These are phyloP conservation scores for Magnaporthales sp. DNA, from an alignment of 2,329 filamentous ascomycete genomes.

Conservation along the genomic window DNA sequence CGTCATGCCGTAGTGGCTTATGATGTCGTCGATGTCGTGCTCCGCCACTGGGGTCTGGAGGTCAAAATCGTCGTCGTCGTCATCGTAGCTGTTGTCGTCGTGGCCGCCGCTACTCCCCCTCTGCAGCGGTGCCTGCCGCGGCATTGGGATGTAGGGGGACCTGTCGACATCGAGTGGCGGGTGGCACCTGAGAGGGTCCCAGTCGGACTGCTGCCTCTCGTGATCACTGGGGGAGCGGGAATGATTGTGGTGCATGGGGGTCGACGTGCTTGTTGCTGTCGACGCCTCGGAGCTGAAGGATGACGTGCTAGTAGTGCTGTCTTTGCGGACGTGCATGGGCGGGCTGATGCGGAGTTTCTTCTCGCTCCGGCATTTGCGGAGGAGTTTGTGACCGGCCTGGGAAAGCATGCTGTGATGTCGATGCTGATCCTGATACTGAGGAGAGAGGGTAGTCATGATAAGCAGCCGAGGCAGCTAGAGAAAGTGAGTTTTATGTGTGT, in stretches of 20 bases:
- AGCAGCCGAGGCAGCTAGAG: neutral
- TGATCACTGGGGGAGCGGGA: neutral
- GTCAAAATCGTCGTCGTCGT: slow-evolving; percentile 6
- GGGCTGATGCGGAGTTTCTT: slow-evolving; percentile 1
- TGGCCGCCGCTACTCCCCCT: neutral
- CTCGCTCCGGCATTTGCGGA: slow-evolving; percentile 7
- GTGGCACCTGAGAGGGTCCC: slow-evolving; percentile 25
- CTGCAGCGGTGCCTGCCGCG: neutral
- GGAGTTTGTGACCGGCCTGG: slow-evolving; percentile 1
- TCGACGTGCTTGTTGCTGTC: neutral
- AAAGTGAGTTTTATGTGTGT: slow-evolving; percentile 1
- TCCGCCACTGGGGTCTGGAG: neutral
- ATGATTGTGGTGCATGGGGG: neutral
- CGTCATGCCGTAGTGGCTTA: slow-evolving; percentile 1
- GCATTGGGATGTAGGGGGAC: slow-evolving; percentile 7
- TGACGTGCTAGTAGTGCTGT: slow-evolving; percentile 1
- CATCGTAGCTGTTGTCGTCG: neutral
- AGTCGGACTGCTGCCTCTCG: slow-evolving; percentile 12
- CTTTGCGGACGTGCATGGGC: neutral
- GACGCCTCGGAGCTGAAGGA: slow-evolving; percentile 1
- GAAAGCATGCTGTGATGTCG: neutral
- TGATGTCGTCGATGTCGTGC: slow-evolving; percentile 4
- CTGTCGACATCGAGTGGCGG: slow-evolving; percentile 13
- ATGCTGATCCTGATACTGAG: neutral
- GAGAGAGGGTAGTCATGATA: neutral